phyloP scores from a whole-genome alignment of 1,284 basidiomycete genomes.

The Fereydounia khargensis region DNA sequence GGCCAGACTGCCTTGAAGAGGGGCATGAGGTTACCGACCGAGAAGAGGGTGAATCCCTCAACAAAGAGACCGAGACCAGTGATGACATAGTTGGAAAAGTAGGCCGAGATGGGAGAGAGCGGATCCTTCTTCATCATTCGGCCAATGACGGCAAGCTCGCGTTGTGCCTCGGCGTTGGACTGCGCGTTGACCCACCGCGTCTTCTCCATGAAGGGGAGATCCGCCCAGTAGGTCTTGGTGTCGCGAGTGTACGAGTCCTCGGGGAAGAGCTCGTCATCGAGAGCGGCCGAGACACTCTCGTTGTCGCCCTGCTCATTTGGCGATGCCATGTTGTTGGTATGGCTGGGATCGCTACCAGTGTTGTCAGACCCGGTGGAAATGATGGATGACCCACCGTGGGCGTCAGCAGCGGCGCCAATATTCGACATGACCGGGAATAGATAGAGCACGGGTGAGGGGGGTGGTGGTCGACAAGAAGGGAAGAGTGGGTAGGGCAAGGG shows the following conservation, averaged over 20 bases:
- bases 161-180: slow-evolving; percentile 59
- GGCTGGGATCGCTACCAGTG: too few species aligned
- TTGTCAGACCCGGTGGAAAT: too few species aligned
- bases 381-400: too few species aligned
- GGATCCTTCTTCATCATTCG: slow-evolving; percentile 62
- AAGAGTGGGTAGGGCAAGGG: too few species aligned
- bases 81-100: slow-evolving; percentile 62
- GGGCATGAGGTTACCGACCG: slow-evolving; percentile 60
- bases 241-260: slow-evolving; percentile 48
- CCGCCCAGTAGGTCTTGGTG: slow-evolving; percentile 57
- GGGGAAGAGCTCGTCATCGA: slow-evolving; percentile 50
- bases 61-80: slow-evolving; percentile 64
- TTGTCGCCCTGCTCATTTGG: too few species aligned
- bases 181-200: slow-evolving; percentile 60
- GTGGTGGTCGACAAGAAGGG: too few species aligned
- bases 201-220: slow-evolving; percentile 50
- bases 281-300: too few species aligned
- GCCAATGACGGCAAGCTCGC: slow-evolving; percentile 60
- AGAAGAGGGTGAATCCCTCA: slow-evolving; percentile 62
- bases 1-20: slow-evolving; percentile 63
- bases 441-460: too few species aligned
- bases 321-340: too few species aligned
- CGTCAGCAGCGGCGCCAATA: too few species aligned
- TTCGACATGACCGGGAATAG: too few species aligned
- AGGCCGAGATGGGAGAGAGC: slow-evolving; percentile 59